Evolutionary conservation across 129 eudicot genomes (phyloP), one percentile per base, ranked within the genome.

Genomic region (Helichrysum umbraculigerum): DNA sequence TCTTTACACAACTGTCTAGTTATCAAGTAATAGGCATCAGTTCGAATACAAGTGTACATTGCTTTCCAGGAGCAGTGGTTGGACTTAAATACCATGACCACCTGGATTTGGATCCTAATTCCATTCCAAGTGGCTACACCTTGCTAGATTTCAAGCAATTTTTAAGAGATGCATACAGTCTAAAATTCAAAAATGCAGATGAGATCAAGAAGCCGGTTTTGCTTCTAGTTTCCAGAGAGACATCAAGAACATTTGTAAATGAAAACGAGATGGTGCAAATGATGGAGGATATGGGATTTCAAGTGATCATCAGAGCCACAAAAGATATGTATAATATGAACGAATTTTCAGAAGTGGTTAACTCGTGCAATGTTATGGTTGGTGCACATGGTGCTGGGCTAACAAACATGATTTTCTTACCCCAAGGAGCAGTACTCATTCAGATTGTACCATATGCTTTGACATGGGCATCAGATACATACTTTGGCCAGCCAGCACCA

Each of bases 371-470:
- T 64, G 86, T 88, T 9, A 41, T 88, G 79, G 84, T 88, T 5
- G 89, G 92, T 30, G 86, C 79, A 58, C 92, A 88, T 69, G 92
- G 89, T 17, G 92, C 92, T 42, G 89, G 92, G 44, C 65, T 88
- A 25, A 83, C 92, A 8, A 68, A 83, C 33, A 68, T 57, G 22
- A 1, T 88, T n/a, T 85, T 85, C 75, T 71, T 88, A 77, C 87
- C 84, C 8, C n/a, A 41, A 51, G 87, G 87, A 25, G 86, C 87
- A 1, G 87, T 78, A 30, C 61, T 81, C 66, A 72, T 88, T 29
- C 92, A 88, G 59, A 74, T 82, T 62, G 90, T 80, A 44, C 81
- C 83, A n/a, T 21, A 84, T 11, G 91, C 87, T 16, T 64, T 84
- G 0, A 83, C 81, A 19, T 86, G 93, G 93, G 73, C 86, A 3